A percentile compares a stretch with the other conserved stretches of the same genome.
Evolutionary conservation across 805 yeast species (phyloP).

Genomic region (Saccharomycopsis sp.): DNA sequence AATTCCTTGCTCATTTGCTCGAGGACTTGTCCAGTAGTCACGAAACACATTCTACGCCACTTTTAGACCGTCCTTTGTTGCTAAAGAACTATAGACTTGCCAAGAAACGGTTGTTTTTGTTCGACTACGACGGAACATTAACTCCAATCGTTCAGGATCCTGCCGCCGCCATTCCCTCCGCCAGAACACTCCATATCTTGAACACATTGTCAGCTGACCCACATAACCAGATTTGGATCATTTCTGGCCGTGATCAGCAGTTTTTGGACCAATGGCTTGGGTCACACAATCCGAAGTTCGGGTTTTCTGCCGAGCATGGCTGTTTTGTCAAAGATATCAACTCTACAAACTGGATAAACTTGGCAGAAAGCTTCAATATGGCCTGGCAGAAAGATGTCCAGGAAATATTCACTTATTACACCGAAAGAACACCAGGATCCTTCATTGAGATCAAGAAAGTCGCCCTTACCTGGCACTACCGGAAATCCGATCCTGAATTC

Average conservation of each 20-base stretch:
- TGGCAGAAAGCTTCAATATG: slow-evolving; percentile 82
- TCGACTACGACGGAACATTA: slow-evolving; percentile 96
- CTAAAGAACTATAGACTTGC: slow-evolving; percentile 54
- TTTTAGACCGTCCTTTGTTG: slow-evolving; percentile 65
- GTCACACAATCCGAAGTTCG: slow-evolving; percentile 49
- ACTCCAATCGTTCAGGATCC: slow-evolving; percentile 97
- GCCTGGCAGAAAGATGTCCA: slow-evolving; percentile 87
- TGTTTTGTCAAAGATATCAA: slow-evolving; percentile 77
- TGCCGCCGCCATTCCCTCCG: slow-evolving; percentile 94
- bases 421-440: slow-evolving; percentile 88
- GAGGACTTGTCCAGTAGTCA: slow-evolving; percentile 34
- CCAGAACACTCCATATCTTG: slow-evolving; percentile 55
- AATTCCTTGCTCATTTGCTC: slow-evolving; percentile 47
- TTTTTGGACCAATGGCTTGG: slow-evolving; percentile 90
- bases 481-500: slow-evolving; percentile 89
- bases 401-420: slow-evolving; percentile 63
- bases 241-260: slow-evolving; percentile 89
- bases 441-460: slow-evolving; percentile 82
- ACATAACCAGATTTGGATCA: slow-evolving; percentile 85
- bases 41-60: slow-evolving; percentile 58
- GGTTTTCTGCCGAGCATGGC: slow-evolving; percentile 96
- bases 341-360: slow-evolving; percentile 66
- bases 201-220: slow-evolving; percentile 64
- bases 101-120: slow-evolving; percentile 67
- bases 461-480: slow-evolving; percentile 96